A percentile compares a stretch with the other conserved stretches of the same genome.
Conservation (phyloP, 805 yeast genomes). For the Lachancea dasiensis region DNA sequence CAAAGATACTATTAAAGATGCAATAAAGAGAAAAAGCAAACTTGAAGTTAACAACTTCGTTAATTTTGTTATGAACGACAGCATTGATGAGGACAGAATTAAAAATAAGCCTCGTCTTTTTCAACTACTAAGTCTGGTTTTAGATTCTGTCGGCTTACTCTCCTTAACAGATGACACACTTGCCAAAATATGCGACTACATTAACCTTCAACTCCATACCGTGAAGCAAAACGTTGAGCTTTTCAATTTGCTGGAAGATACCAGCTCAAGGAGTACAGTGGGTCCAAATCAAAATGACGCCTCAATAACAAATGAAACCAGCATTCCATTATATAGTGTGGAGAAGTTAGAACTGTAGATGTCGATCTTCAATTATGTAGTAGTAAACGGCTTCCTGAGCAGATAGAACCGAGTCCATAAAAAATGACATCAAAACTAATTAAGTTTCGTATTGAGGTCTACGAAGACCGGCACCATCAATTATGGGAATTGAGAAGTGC, state of each 20-base stretch:
- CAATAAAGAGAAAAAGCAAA: constrained; percentile 31
- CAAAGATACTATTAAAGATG: constrained; percentile 48
- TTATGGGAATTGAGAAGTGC: neutral
- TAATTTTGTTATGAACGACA: constrained; percentile 27
- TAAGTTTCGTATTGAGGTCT: too few relatives aligned
- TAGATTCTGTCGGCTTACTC: constrained; percentile 33
- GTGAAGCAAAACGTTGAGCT: constrained; percentile 29
- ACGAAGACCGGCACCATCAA: too few relatives aligned
- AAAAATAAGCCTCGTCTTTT: constrained; percentile 25
- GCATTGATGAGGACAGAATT: constrained; percentile 18
- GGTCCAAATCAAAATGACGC: constrained; percentile 8
- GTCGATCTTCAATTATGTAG: too few relatives aligned
- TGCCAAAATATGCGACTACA: constrained; percentile 20
- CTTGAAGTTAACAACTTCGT: constrained; percentile 31
- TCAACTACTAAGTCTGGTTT: constrained; percentile 27
- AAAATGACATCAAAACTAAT: too few relatives aligned
- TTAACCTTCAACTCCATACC: constrained; percentile 23
- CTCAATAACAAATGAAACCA: constrained; percentile 12
- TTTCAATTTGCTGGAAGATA: constrained; percentile 25
- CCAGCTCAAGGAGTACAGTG: constrained; percentile 6
- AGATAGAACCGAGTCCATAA: too few relatives aligned
- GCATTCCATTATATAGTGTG: constrained; percentile 25
- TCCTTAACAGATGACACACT: constrained; percentile 26
- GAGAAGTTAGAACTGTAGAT: constrained; percentile 26
- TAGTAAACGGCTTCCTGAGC: too few relatives aligned